Conservation (phyloP, 1,139 yeast genomes). For the Geotrichum australiense region DNA sequence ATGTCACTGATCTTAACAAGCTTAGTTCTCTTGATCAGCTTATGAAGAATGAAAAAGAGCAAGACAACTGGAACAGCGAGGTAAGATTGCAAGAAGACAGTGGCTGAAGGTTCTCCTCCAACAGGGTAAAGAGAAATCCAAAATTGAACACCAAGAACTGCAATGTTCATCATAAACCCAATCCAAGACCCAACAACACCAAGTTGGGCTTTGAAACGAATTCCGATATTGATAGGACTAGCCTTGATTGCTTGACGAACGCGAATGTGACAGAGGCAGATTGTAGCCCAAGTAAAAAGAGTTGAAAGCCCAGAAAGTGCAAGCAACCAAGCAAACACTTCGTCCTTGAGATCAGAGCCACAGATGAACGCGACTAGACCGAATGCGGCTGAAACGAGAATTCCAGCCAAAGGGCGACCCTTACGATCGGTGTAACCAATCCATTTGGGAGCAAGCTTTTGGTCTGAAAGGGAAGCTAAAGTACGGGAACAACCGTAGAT, state of each 20-base stretch:
- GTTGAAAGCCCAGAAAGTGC: constrained; percentile 76
- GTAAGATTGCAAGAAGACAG: constrained; percentile 42
- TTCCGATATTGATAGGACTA: constrained; percentile 54
- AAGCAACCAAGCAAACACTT: constrained; percentile 69
- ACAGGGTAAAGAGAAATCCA: constrained; percentile 53
- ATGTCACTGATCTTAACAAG: too few species aligned
- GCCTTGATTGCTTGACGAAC: constrained; percentile 47
- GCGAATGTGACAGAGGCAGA: constrained; percentile 64
- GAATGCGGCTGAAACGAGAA: constrained; percentile 46
- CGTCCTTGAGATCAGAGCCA: constrained; percentile 56
- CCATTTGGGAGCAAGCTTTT: constrained; percentile 67
- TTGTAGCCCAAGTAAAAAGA: constrained; percentile 69
- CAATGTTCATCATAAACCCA: constrained; percentile 52
- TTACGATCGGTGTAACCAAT: constrained; percentile 64
- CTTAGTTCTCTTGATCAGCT: constrained; percentile 38
- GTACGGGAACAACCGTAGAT: constrained; percentile 77
- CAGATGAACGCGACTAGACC: constrained; percentile 71
- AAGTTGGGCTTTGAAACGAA: constrained; percentile 62
- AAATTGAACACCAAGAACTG: constrained; percentile 50
- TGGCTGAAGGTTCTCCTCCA: constrained; percentile 42
- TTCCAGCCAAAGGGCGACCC: constrained; percentile 70
- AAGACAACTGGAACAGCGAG: constrained; percentile 45
- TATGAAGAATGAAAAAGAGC: constrained; percentile 42
- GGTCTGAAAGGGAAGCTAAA: constrained; percentile 69
- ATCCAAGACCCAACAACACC: constrained; percentile 67